A percentile compares a stretch with the other conserved stretches of the same genome.
These are phyloP conservation scores for Rutstroemia sp. DNA, from an alignment of 2,329 filamentous ascomycete species.

Conservation along the genomic window DNA sequence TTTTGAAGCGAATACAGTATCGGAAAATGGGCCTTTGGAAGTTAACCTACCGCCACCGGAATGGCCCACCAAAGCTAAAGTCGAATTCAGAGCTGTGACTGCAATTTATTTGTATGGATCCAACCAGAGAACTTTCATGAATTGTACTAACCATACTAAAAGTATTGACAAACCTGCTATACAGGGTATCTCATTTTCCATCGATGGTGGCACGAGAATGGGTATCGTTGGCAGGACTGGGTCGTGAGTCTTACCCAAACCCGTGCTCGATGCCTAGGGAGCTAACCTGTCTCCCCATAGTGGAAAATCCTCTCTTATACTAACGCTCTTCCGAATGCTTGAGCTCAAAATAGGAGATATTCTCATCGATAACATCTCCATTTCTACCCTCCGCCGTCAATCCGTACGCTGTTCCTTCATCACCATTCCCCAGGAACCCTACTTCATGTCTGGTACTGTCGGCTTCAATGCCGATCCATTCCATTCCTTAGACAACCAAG, in stretches of 20 bases:
- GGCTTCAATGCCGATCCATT: constrained; percentile 34
- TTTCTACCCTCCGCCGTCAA: constrained; percentile 33
- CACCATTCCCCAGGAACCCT: constrained; percentile 37
- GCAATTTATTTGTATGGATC: constrained; percentile 19
- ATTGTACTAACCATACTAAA: constrained; percentile 1
- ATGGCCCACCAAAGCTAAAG: constrained; percentile 18
- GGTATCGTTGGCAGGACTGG: constrained; percentile 41
- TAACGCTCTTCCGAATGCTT: constrained; percentile 53
- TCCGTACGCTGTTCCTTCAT: constrained; percentile 35
- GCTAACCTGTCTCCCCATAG: constrained; percentile 19
- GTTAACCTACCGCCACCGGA: neutral
- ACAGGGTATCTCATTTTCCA: constrained; percentile 31
- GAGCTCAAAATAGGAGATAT: constrained; percentile 63
- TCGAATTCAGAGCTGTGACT: constrained; percentile 19
- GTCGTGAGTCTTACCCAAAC: constrained; percentile 16
- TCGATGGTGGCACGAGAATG: constrained; percentile 43
- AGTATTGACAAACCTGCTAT: constrained; percentile 19
- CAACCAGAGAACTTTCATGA: neutral
- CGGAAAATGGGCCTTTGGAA: constrained; percentile 30
- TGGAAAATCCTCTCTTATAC: constrained; percentile 40
- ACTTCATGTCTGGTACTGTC: constrained; percentile 33
- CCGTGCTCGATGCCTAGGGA: neutral
- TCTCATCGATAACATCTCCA: constrained; percentile 35
- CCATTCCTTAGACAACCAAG: constrained; percentile 30
- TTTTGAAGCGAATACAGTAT: constrained; percentile 38